These are phyloP conservation scores for Trypanosoma rangeli DNA, from an alignment of 208 protist species.

Conservation along the genomic window DNA sequence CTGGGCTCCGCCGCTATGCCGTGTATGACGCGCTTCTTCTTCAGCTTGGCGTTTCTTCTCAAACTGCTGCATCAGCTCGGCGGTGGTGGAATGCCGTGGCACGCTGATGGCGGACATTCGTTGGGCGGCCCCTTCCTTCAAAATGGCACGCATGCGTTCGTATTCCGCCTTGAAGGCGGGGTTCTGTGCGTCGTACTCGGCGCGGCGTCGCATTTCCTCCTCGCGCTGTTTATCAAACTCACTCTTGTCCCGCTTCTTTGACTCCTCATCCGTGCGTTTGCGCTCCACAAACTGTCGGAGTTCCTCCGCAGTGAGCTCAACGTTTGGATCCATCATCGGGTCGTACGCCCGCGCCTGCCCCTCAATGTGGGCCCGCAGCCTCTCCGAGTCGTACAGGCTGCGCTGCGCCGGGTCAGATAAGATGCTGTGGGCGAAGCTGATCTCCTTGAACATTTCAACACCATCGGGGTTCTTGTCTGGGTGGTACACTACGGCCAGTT, in stretches of 20 bases:
- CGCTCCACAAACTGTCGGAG: constrained; percentile 82
- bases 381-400: constrained; percentile 70
- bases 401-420: constrained; percentile 79
- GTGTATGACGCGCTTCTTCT: background rate
- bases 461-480: constrained; percentile 89
- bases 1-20: background rate
- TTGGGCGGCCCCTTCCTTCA: constrained; percentile 21
- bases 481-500: constrained; percentile 86
- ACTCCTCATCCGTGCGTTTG: constrained; percentile 46
- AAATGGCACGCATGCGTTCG: constrained; percentile 44
- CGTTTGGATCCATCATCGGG: constrained; percentile 80
- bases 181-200: constrained; percentile 78
- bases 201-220: constrained; percentile 79
- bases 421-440: constrained; percentile 83
- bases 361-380: constrained; percentile 63
- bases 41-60: constrained; percentile 18
- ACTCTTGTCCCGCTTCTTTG: constrained; percentile 35
- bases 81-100: constrained; percentile 20
- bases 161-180: constrained; percentile 72
- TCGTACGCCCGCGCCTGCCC: constrained; percentile 62
- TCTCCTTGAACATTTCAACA: constrained; percentile 80
- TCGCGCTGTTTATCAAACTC: constrained; percentile 76
- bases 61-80: constrained; percentile 21
- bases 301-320: constrained; percentile 74
- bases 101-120: constrained; percentile 1